These are phyloP conservation scores for Lepidium campestre DNA, from an alignment of 441 rosid species.

Conservation along the genomic window DNA sequence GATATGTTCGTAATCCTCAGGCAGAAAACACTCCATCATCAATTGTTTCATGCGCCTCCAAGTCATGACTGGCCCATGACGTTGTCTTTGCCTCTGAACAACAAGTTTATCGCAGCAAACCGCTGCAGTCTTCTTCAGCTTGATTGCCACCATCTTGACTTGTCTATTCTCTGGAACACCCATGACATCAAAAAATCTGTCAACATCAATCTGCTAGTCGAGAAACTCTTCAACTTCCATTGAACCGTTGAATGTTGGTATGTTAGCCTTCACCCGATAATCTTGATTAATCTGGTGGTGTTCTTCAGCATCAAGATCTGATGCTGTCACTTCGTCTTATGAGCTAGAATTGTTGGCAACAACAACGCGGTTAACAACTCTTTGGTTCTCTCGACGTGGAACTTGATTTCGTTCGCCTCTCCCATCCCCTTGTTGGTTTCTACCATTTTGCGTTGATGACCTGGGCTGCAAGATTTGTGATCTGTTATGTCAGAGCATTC, in stretches of 20 bases:
- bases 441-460: too few species aligned
- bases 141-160: slow-evolving; percentile 2
- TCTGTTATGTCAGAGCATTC: too few species aligned
- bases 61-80: not conserved
- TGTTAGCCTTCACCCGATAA: not conserved
- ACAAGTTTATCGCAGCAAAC: not conserved
- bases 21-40: not conserved
- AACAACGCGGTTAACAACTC: not conserved
- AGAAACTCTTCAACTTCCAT: not conserved
- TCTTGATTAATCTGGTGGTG: not conserved
- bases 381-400: too few species aligned
- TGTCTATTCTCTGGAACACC: not conserved
- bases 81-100: not conserved
- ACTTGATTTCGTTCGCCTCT: too few species aligned
- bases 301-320: not conserved
- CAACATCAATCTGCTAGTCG: not conserved
- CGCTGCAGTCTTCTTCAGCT: not conserved
- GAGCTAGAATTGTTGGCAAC: not conserved
- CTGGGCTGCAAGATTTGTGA: too few species aligned
- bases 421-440: too few species aligned
- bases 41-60: not conserved
- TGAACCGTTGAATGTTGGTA: not conserved
- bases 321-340: not conserved
- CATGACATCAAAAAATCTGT: not conserved
- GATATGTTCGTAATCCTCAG: not conserved